Percentiles rank a stretch among this genome's conserved stretches.
These are phyloP conservation scores for Oidiodendron maius DNA, from an alignment of 495 filamentous ascomycete species.

Conservation along the genomic window DNA sequence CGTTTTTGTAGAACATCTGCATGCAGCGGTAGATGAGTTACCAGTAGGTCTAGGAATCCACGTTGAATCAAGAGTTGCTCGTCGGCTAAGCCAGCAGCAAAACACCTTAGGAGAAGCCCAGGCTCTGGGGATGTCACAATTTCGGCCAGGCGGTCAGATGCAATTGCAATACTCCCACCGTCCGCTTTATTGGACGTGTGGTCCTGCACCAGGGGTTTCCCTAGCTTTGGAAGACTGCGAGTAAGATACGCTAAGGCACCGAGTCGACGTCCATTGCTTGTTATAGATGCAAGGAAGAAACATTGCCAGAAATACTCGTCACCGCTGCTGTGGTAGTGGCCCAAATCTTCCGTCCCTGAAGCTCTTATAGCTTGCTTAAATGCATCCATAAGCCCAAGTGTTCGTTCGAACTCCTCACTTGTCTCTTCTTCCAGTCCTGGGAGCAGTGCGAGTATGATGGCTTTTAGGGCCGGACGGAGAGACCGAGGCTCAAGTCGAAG, in stretches of 20 bases:
- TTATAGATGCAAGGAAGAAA: constrained; percentile 89
- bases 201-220: constrained; percentile 20
- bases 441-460: constrained; percentile 75
- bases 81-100: constrained; percentile 83
- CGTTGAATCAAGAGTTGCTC: constrained; percentile 87
- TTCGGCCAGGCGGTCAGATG: constrained; percentile 46
- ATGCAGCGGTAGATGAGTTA: constrained; percentile 85
- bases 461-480: constrained; percentile 82
- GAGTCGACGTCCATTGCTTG: constrained; percentile 72
- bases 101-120: constrained; percentile 81
- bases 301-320: constrained; percentile 98
- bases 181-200: constrained; percentile 4
- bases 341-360: constrained; percentile 28
- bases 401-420: constrained; percentile 92
- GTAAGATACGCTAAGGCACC: constrained; percentile 82
- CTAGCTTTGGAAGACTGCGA: constrained; percentile 73
- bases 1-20: constrained; percentile 72
- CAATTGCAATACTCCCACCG: constrained; percentile 18
- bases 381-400: constrained; percentile 67
- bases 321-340: constrained; percentile 49
- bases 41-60: constrained; percentile 87
- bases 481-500: constrained; percentile 60
- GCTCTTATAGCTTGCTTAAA: constrained; percentile 63
- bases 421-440: constrained; percentile 94
- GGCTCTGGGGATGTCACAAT: constrained; percentile 87